Conservation (phyloP, 1,284 basidiomycete species). For the Schizopora paradoxa region DNA sequence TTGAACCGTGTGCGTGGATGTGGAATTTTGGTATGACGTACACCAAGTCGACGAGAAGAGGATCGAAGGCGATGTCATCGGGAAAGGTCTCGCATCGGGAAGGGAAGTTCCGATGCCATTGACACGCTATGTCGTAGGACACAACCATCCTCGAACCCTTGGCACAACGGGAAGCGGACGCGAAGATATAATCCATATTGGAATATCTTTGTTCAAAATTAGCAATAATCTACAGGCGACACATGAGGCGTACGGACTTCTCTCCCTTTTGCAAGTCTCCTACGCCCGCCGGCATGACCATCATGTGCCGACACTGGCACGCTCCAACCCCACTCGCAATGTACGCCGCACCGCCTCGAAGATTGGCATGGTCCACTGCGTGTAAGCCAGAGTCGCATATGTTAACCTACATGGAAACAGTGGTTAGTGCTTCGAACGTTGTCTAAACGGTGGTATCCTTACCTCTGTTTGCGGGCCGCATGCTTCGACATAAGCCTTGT, state of each 20-base stretch:
- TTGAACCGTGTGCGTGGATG: conserved; percentile 11
- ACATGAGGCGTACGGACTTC: neutral
- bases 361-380: neutral
- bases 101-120: conserved; percentile 12
- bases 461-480: conserved; percentile 1
- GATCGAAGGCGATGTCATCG: neutral
- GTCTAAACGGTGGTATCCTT: neutral
- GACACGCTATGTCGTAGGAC: conserved; percentile 18
- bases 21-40: conserved; percentile 17
- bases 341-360: neutral
- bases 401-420: neutral
- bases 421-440: conserved; percentile 10
- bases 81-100: conserved; percentile 5
- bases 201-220: neutral
- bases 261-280: conserved; percentile 6
- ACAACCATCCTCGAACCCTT: neutral
- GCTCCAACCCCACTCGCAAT: conserved; percentile 7
- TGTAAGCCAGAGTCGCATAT: conserved; percentile 1
- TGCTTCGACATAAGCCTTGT: neutral
- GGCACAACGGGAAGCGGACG: neutral
- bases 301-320: neutral
- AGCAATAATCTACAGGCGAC: neutral
- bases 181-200: conserved; percentile 9
- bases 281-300: neutral
- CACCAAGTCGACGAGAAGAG: neutral